Base-by-base conservation (phyloP, 306 rosid species). In the Quercus suber region DNA sequence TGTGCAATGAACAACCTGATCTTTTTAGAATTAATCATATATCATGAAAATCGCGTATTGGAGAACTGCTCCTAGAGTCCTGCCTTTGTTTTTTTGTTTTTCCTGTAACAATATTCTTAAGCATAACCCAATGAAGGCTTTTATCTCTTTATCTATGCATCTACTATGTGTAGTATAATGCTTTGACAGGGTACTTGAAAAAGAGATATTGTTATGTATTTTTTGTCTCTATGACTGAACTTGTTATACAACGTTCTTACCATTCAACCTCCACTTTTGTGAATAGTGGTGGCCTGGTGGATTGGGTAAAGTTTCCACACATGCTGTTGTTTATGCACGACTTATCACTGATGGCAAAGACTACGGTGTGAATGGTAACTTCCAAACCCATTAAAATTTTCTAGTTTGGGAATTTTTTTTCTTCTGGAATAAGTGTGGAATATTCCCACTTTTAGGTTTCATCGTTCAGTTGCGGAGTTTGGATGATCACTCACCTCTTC, bases 281-380 rank as follows among this genome's bases (percentile, higher is more conserved):
- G 79, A 43, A 71, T 85, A 95, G 99, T 95, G 99, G 99, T 95
- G 99, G 99, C 99, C 99, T 80, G 99, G 98, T 81, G 99, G 99
- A 59, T 82, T 95, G 93, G 99, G 99, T 78, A 93, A 95, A 85
- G 79, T 85, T 57, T 89, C 99, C 7, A 95, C 98, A 0, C 98
- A 95, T 75, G 97, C 90, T 79, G 82, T 91, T 86, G 88, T 89
- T 71, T 95, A 88, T 88, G 98, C 99, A 14, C 97, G 93, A 88
- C 93, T 95, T 82, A 90, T 90, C 53, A 88, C 84, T 31, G 85
- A 93, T 53, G 93, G 96, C 35, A 82, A 78, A 80, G 96, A 95
- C 69, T 82, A 90, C 25, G 98, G 98, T 80, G 90, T 95, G 78
- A 87, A 93, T 63, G 99, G 99, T 95, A 95, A 83, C 23, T 71